Percentiles rank a stretch among this genome's conserved stretches.
Conservation (phyloP, 106 monocot genomes). For the Acanthochlamys bracteata region DNA sequence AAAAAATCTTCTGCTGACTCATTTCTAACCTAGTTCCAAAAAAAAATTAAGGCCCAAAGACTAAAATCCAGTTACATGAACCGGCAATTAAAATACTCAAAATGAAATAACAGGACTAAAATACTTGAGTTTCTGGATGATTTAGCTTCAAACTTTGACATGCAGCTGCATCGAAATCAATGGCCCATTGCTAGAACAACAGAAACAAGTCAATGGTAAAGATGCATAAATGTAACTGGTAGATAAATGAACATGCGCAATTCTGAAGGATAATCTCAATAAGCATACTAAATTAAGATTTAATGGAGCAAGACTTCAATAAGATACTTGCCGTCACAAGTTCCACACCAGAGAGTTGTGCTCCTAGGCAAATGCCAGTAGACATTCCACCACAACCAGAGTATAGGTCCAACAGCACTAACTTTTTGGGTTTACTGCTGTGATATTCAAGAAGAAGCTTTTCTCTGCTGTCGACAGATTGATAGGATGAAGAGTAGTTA, state of each 20-base stretch:
- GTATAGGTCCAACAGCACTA: conserved; percentile 77
- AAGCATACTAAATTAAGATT: too few species aligned
- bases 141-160: conserved; percentile 65
- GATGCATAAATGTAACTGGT: conserved; percentile 4
- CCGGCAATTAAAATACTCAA: neutral
- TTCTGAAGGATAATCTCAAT: too few species aligned
- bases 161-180: conserved; percentile 64
- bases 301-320: neutral
- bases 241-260: conserved; percentile 1
- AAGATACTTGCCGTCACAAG: conserved; percentile 59
- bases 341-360: conserved; percentile 49
- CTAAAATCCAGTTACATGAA: too few species aligned
- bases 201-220: neutral
- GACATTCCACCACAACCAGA: conserved; percentile 98
- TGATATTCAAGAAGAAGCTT: neutral
- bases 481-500: conserved; percentile 1
- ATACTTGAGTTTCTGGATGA: conserved; percentile 77
- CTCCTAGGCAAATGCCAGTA: conserved; percentile 76
- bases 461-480: too few species aligned
- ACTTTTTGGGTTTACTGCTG: conserved; percentile 16
- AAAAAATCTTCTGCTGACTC: conserved; percentile 68
- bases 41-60: too few species aligned
- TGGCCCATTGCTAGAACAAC: conserved; percentile 68
- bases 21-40: conserved; percentile 62
- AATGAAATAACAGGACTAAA: neutral